Conservation (phyloP, 2,329 filamentous ascomycete species). For the Fusarium sp. region DNA sequence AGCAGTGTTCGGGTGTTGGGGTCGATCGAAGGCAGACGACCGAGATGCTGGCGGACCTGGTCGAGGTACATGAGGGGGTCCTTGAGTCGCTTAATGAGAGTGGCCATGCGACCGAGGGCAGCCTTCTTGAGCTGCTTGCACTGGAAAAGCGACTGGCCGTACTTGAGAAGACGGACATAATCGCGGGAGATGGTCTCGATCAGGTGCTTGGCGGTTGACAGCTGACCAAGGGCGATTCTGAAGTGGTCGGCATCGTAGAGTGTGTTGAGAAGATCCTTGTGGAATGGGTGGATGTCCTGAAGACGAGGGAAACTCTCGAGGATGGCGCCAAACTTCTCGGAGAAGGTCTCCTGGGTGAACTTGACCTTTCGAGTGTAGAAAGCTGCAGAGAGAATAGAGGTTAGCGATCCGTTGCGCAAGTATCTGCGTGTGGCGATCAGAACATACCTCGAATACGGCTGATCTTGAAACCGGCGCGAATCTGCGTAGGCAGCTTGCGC, state of each 20-base stretch:
- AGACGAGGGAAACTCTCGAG: conserved; percentile 93
- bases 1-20: conserved; percentile 95
- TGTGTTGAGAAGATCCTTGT: conserved; percentile 86
- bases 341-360: conserved; percentile 96
- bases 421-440: not conserved
- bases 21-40: conserved; percentile 97
- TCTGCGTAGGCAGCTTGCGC: conserved; percentile 92
- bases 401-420: conserved; percentile 21
- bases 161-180: conserved; percentile 92
- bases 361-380: conserved; percentile 99
- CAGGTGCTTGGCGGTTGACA: conserved; percentile 94
- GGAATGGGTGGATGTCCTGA: conserved; percentile 95
- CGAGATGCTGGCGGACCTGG: conserved; percentile 90
- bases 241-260: conserved; percentile 99
- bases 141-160: conserved; percentile 96
- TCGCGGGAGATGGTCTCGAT: conserved; percentile 97
- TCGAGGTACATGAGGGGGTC: conserved; percentile 96
- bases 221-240: conserved; percentile 93
- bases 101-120: conserved; percentile 97
- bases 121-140: conserved; percentile 99
- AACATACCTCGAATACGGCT: conserved; percentile 79
- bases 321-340: conserved; percentile 90
- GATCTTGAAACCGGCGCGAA: conserved; percentile 94
- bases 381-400: conserved; percentile 57
- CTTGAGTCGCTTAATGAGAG: conserved; percentile 92